Evolutionary conservation across 345 rosid species (phyloP), one percentile per base, ranked within the genome.

Genomic region (Litchi chinensis): DNA sequence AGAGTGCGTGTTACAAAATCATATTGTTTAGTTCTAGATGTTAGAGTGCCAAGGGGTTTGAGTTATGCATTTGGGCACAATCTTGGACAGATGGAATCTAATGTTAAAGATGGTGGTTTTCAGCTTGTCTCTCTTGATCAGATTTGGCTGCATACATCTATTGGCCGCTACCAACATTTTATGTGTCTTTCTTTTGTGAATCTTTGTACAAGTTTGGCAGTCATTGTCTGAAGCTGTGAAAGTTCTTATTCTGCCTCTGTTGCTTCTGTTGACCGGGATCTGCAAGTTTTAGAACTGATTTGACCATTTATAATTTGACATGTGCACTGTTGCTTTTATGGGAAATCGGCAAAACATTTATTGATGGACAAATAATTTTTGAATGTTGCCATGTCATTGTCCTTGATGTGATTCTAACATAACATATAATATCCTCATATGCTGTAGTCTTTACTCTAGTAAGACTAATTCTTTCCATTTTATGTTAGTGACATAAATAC

Each of bases 181-280:
- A 12, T 50, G 5, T 13, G 56, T 50, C 56, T 12, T 50, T 50
- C 19, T 50, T 50, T 5, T 15, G 56, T 50, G 19, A 50, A 70
- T 50, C 74, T 43, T 18, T 50, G 44, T 70, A 50, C 43, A 50
- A 70, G 65, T 32, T 72, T 72, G 18, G 48, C 48, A n/a, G 26
- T 37, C 43, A 12, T 9, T 37, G 48, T 56, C 21, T 54, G 41
- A 7, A 54, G 15, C 37, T 5, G 13, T n/a, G 60, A 39, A 57
- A 57, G 8, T 37, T 10, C n/a, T 57, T 39, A 19, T 57, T 57
- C 28, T 56, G 48, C 37, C 50, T 57, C 13, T 70, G 59, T 46
- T 70, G 37, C 72, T 69, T 69, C 9, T 16, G 46, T 65, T 65
- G n/a, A 21, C 10, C 22, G 60, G 10, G 74, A 28, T 52, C 19